Conservation (phyloP, 2,329 filamentous ascomycete species). For the Periconia digitata region DNA sequence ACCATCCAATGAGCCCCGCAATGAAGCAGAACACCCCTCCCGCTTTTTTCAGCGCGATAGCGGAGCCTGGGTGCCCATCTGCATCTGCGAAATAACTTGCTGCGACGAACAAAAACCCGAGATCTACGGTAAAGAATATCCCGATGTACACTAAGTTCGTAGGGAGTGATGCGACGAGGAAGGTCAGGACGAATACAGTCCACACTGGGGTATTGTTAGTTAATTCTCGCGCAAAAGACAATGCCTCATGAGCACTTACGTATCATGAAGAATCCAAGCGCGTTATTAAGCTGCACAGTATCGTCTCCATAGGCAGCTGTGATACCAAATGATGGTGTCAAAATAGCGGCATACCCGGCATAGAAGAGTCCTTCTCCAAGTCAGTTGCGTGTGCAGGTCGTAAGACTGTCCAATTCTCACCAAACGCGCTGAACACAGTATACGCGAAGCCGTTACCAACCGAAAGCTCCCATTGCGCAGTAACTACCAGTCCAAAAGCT, state of each 20-base stretch:
- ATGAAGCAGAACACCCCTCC: slow-evolving; percentile 52
- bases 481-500: slow-evolving; percentile 56
- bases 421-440: slow-evolving; percentile 58
- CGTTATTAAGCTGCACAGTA: slow-evolving; percentile 50
- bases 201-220: slow-evolving; percentile 40
- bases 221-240: not conserved
- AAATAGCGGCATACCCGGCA: slow-evolving; percentile 51
- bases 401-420: slow-evolving; percentile 36
- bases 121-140: slow-evolving; percentile 52
- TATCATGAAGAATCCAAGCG: slow-evolving; percentile 53
- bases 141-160: slow-evolving; percentile 52
- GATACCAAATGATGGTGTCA: slow-evolving; percentile 52
- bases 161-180: slow-evolving; percentile 50
- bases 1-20: slow-evolving; percentile 48
- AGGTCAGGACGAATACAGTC: slow-evolving; percentile 51
- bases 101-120: slow-evolving; percentile 48
- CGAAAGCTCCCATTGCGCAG: slow-evolving; percentile 59
- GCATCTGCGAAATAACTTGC: slow-evolving; percentile 51
- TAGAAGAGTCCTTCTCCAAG: slow-evolving; percentile 49
- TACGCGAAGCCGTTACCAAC: slow-evolving; percentile 57
- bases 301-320: slow-evolving; percentile 48
- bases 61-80: slow-evolving; percentile 42
- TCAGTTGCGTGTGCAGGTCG: not conserved
- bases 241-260: slow-evolving; percentile 29
- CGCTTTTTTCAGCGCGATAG: slow-evolving; percentile 46